Conservation (phyloP, 2,329 filamentous ascomycete species). For the Curvularia lunata region DNA sequence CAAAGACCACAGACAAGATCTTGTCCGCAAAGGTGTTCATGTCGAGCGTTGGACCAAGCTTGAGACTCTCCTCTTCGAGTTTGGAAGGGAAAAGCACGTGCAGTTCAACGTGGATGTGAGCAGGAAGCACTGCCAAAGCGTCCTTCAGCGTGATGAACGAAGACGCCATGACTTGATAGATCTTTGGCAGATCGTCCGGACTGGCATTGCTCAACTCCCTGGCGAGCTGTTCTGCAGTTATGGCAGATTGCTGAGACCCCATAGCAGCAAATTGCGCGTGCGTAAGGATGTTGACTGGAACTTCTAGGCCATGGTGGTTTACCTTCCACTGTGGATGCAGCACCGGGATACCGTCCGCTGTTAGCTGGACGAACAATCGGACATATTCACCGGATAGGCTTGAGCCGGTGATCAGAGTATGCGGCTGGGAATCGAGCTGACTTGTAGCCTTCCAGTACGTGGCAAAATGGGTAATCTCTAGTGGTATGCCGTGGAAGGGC, state of each 20-base stretch:
- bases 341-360: slow-evolving; percentile 83
- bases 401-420: slow-evolving; percentile 89
- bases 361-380: slow-evolving; percentile 88
- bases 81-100: slow-evolving; percentile 85
- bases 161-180: slow-evolving; percentile 74
- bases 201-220: slow-evolving; percentile 33
- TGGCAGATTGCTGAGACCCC: slow-evolving; percentile 43
- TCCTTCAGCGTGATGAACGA: slow-evolving; percentile 82
- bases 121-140: slow-evolving; percentile 75
- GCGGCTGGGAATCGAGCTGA: slow-evolving; percentile 84
- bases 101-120: slow-evolving; percentile 86
- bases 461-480: slow-evolving; percentile 97
- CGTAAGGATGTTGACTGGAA: slow-evolving; percentile 80
- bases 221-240: slow-evolving; percentile 32
- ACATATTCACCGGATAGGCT: slow-evolving; percentile 96
- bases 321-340: slow-evolving; percentile 87
- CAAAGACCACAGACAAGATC: slow-evolving; percentile 84
- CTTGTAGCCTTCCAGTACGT: slow-evolving; percentile 99
- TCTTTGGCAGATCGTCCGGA: slow-evolving; percentile 56
- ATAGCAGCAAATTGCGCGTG: slow-evolving; percentile 71
- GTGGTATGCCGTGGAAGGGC: slow-evolving; percentile 86
- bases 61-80: slow-evolving; percentile 72
- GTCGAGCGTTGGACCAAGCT: slow-evolving; percentile 76
- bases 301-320: slow-evolving; percentile 74
- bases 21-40: slow-evolving; percentile 87